phyloP scores from a whole-genome alignment of 805 yeast genomes.

The Kodamaea fukazawae region DNA sequence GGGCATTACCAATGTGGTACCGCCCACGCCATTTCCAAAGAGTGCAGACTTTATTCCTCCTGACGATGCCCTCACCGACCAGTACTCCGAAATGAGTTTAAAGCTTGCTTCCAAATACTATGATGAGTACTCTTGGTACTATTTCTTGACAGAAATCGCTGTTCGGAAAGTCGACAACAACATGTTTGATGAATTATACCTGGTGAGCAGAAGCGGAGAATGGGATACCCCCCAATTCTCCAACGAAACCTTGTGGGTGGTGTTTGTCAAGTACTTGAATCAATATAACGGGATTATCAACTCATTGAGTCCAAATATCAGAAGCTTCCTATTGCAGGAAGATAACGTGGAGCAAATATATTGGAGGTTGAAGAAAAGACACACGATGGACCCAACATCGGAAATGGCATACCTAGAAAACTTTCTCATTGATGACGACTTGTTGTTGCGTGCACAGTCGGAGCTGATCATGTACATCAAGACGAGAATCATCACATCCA shows the following conservation, averaged over 20 bases:
- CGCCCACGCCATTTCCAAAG: conserved; percentile 33
- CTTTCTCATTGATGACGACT: conserved; percentile 33
- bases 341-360: conserved; percentile 29
- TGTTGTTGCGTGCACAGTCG: conserved; percentile 32
- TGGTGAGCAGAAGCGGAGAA: conserved; percentile 6
- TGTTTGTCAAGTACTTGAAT: conserved; percentile 30
- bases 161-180: conserved; percentile 38
- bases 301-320: conserved; percentile 32
- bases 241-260: conserved; percentile 22
- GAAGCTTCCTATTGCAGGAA: conserved; percentile 33
- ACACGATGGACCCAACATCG: conserved; percentile 4
- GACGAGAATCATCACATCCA: conserved; percentile 33
- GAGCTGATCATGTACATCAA: conserved; percentile 39
- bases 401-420: conserved; percentile 28
- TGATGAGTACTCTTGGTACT: conserved; percentile 36
- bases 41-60: conserved; percentile 24
- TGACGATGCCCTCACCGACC: conserved; percentile 8
- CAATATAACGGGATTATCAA: conserved; percentile 39
- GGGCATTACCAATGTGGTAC: conserved; percentile 29
- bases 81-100: conserved; percentile 21
- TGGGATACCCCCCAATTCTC: conserved; percentile 29
- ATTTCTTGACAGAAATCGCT: conserved; percentile 38
- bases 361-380: conserved; percentile 22
- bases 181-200: conserved; percentile 30
- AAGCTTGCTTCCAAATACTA: conserved; percentile 22